Evolutionary conservation across 176 grass and related monocot species (phyloP).

Genomic region (Aegilops speltoides): DNA sequence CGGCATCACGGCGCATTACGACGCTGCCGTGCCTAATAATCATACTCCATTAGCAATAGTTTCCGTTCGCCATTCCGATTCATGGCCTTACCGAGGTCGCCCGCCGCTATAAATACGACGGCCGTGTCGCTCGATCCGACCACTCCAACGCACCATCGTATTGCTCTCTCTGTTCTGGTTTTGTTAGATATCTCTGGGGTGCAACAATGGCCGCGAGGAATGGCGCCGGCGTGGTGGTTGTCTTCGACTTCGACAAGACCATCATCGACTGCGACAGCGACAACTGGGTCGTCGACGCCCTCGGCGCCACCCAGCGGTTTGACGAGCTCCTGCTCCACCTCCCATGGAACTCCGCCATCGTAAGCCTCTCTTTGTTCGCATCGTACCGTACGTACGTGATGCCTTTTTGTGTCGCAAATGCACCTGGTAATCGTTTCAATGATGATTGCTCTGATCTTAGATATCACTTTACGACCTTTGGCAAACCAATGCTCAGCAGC

Average conservation of each 20-base stretch:
- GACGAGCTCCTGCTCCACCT: conserved; percentile 55
- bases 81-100: neutral
- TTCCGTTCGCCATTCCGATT: too few species aligned
- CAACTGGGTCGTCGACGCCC: conserved; percentile 78
- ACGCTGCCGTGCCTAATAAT: conserved; percentile 2
- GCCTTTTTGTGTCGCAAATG: neutral
- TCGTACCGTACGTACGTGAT: neutral
- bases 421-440: neutral
- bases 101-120: conserved; percentile 21
- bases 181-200: neutral
- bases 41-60: too few species aligned
- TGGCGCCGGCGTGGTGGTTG: conserved; percentile 43
- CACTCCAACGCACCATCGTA: neutral
- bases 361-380: conserved; percentile 9
- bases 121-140: neutral
- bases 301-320: conserved; percentile 60
- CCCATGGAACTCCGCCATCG: conserved; percentile 78
- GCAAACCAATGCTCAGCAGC: too few species aligned
- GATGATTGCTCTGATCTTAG: too few species aligned
- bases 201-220: conserved; percentile 37
- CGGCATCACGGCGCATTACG: conserved; percentile 20
- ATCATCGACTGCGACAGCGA: conserved; percentile 95
- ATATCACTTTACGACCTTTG: too few species aligned
- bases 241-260: conserved; percentile 97
- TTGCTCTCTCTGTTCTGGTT: neutral